Evolutionary conservation across 2,329 filamentous ascomycete genomes (phyloP), one percentile per base, ranked within the genome.

Genomic region (Talaromyces amestolkiae): DNA sequence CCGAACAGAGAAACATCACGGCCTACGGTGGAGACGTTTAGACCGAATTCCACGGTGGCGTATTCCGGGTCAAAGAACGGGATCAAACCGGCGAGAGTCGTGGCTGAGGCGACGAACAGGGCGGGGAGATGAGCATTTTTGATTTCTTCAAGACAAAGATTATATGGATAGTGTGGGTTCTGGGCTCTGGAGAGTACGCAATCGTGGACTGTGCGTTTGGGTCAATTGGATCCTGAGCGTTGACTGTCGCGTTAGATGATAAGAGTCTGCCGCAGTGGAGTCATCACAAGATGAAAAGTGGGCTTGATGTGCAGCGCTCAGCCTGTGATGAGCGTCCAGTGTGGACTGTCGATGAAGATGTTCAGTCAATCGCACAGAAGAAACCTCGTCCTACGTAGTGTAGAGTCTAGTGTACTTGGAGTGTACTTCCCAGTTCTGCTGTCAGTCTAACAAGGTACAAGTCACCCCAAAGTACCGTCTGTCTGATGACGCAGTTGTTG

Each of bases 1-100:
- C 66, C n/a, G 69, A 69, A 27, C 49, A 59, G 13, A 70, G 66
- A 6, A 71, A 69, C 70, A 78, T 78, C 37, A 72, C 66, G 2
- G 70, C 53, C 5, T 76, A 74, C 63, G 70, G 66, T 60, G 70
- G 69, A 15, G 75, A 77, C 3, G 33, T 59, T 11, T 1, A 79
- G 68, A 11, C 76, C 75, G 65, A 74, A 75, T 65, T 75, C 73
- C 27, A 69, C 67, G 45, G 79, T 78, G 13, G 76, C 75, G 31
- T 68, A 56, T 37, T 19, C n/a, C 47, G 7, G 15, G 61, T 74
- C 73, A 68, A 70, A 75, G 41, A 79, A 68, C 15, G 76, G 77
- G 7, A 76, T 70, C 39, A 77, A 3, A 66, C 13, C 75, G 75
- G 75, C 75, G 56, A 78, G 68, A 3, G 72, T 75, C 19, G 72